Percentiles rank a stretch among this genome's conserved stretches.
phyloP scores from a whole-genome alignment of 1,139 yeast species.

The Nakaseomyces delphensis region DNA sequence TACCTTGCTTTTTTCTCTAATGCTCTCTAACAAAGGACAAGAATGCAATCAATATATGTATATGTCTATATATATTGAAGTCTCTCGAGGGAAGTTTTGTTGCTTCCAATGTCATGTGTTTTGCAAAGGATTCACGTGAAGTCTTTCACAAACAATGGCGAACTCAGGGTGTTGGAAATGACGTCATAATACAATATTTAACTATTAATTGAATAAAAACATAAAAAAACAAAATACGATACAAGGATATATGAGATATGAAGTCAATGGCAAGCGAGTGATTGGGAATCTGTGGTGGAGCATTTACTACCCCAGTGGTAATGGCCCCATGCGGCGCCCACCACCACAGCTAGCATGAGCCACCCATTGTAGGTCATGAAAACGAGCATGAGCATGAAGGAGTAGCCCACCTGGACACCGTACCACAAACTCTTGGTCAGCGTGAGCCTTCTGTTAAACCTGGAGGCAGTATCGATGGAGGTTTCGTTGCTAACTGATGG shows the following conservation, averaged over 20 bases:
- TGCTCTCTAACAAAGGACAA: not conserved
- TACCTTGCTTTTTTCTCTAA: not conserved
- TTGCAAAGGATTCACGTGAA: no score
- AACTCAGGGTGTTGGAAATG: no score
- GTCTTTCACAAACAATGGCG: no score
- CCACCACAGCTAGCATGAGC: conserved; percentile 64
- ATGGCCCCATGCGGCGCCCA: conserved; percentile 63
- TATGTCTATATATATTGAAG: no score
- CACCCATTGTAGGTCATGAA: conserved; percentile 83
- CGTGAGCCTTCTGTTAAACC: conserved; percentile 17
- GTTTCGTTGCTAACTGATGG: conserved; percentile 6
- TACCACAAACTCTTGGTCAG: conserved; percentile 42
- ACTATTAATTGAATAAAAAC: no score
- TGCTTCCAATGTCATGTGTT: no score
- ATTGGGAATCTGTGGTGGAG: conserved; percentile 7
- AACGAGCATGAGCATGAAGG: conserved; percentile 68
- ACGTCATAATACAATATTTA: no score
- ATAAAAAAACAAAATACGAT: not conserved
- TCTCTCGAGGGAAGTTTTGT: no score
- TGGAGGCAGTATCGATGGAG: conserved; percentile 6
- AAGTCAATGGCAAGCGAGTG: conserved; percentile 22
- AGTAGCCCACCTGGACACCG: conserved; percentile 67
- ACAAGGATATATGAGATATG: not conserved
- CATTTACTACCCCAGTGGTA: conserved; percentile 40
- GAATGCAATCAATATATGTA: no score